Conservation (phyloP, 192 early-diverging fungal genomes). For the Backusella parvicylindrica region DNA sequence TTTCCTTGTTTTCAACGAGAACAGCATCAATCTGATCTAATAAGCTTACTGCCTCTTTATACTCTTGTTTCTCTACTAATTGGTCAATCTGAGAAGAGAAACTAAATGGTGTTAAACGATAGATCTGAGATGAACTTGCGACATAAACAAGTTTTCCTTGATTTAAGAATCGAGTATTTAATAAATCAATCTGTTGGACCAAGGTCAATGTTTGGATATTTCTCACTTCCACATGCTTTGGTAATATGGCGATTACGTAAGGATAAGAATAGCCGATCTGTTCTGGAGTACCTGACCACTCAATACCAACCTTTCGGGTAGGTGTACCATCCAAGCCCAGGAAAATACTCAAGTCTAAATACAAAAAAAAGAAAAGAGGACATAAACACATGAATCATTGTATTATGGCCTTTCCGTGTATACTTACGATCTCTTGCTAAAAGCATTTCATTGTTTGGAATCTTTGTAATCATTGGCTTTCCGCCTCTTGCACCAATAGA, state of each 20-base stretch:
- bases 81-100: slow-evolving; percentile 67
- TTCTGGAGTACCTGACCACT: slow-evolving; percentile 58
- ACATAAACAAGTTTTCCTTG: slow-evolving; percentile 77
- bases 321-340: slow-evolving; percentile 52
- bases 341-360: slow-evolving; percentile 56
- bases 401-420: not conserved
- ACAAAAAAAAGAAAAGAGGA: too few relatives aligned
- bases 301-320: slow-evolving; percentile 56
- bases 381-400: not conserved
- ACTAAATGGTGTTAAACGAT: slow-evolving; percentile 64
- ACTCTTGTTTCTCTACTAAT: slow-evolving; percentile 64
- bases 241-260: slow-evolving; percentile 68
- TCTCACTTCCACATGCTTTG: slow-evolving; percentile 77
- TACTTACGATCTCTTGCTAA: slow-evolving; percentile 56
- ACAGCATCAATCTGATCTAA: slow-evolving; percentile 73
- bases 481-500: slow-evolving; percentile 46
- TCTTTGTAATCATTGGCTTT: slow-evolving; percentile 58
- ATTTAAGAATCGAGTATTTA: slow-evolving; percentile 58
- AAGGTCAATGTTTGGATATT: slow-evolving; percentile 79
- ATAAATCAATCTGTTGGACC: slow-evolving; percentile 77
- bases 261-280: slow-evolving; percentile 66
- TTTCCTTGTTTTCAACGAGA: slow-evolving; percentile 63
- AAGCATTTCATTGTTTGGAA: slow-evolving; percentile 63
- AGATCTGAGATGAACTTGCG: slow-evolving; percentile 61
- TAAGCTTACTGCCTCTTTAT: slow-evolving; percentile 72